Evolutionary conservation across 257 asterid genomes (phyloP), one percentile per base, ranked within the genome.

Genomic region (Fraxinus anomala): DNA sequence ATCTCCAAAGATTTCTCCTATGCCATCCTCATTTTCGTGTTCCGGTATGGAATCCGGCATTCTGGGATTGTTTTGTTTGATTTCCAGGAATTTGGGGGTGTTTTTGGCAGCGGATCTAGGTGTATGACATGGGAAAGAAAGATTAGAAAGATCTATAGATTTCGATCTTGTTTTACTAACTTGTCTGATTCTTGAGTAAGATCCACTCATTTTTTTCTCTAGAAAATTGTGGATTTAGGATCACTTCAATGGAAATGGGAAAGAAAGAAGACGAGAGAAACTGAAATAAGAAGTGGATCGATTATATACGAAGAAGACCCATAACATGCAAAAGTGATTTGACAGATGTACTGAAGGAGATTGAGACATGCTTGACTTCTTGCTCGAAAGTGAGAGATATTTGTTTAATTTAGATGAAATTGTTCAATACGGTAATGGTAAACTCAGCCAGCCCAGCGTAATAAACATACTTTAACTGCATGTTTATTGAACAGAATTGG

Each of bases 1-100:
- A 8, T 77, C 90, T 44, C 90, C 90, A 76, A 84, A 84, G 14
- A 87, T 79, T 69, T 87, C 88, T 71, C 85, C 90, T 33, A 0
- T 31, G 1, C 73, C 85, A 14, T 73, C 76, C 42, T 67, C 74
- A n/a, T 59, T 39, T 14, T 79, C 63, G 16, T 63, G 47, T n/a
- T 68, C 79, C 30, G 54, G 76, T 33, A 4, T 7, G 31, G 82
- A 16, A 7, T 26, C 61, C 13, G 51, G n/a, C 28, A 31, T 23
- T 17, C 34, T 31, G 3, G 17, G 69, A 63, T 63, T 26, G 19
- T 47, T 16, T 47, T 47, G 56, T 24, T 67, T 70, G 13, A 23
- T 59, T 59, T 59, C 67, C 16, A 59, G 24, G 67, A 30, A n/a
- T 21, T 59, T 59, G 67, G 75, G 61, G 56, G 49, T 51, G 23